phyloP scores from a whole-genome alignment of 23 red algal species.

The Chondrus crispus region DNA sequence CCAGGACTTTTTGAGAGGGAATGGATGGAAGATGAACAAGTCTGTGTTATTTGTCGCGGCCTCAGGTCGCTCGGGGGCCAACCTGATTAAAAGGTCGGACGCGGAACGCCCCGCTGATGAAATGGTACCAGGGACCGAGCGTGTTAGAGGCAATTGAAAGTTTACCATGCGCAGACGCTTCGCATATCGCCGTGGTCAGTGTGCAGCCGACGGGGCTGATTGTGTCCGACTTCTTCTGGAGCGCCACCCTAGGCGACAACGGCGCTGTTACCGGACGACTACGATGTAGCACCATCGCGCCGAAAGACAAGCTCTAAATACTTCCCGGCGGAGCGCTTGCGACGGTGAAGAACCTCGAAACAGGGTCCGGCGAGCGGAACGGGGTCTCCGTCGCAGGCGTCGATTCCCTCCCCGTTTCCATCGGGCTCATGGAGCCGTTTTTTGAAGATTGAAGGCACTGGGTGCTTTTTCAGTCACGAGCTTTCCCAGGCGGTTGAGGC shows the following conservation, averaged over 20 bases:
- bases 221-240: conserved; percentile 57
- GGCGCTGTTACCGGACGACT: conserved; percentile 56
- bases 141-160: conserved; percentile 76
- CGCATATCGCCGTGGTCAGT: conserved; percentile 12
- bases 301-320: conserved; percentile 40
- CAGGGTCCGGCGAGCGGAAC: neutral
- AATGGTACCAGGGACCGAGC: conserved; percentile 88
- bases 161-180: neutral
- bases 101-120: conserved; percentile 42
- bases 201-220: conserved; percentile 43
- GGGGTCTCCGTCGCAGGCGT: conserved; percentile 44
- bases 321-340: conserved; percentile 9
- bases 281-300: conserved; percentile 39
- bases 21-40: conserved; percentile 81
- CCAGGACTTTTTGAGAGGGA: conserved; percentile 71
- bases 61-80: conserved; percentile 80
- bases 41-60: conserved; percentile 78
- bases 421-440: conserved; percentile 38
- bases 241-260: conserved; percentile 35
- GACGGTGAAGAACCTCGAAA: conserved; percentile 30
- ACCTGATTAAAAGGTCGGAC: conserved; percentile 66
- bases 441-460: too few relatives aligned
- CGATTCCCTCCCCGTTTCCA: conserved; percentile 31
- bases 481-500: too few relatives aligned
- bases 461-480: too few relatives aligned